Conservation (phyloP, 257 asterid species). For the Gardenia jasminoides region DNA sequence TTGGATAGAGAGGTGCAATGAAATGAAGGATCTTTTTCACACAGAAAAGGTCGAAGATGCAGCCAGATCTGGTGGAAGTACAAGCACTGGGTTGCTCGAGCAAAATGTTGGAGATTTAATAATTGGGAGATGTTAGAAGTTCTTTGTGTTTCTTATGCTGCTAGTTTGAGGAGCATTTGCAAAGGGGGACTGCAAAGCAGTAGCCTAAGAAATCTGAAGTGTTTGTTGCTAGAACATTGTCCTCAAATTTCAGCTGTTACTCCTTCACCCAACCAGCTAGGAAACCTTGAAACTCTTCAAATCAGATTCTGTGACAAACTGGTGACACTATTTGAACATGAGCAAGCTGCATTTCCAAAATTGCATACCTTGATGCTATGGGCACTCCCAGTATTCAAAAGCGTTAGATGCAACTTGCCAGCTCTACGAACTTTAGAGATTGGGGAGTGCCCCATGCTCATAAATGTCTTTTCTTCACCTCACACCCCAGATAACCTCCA, state of each 20-base stretch:
- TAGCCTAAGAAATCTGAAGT: slow-evolving; percentile 28
- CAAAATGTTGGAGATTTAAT: slow-evolving; percentile 5
- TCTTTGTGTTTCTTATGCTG: slow-evolving; percentile 28
- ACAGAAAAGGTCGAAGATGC: slow-evolving; percentile 10
- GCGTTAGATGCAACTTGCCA: slow-evolving; percentile 14
- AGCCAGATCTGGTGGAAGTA: not conserved
- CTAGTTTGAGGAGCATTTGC: slow-evolving; percentile 17
- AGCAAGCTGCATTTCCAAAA: slow-evolving; percentile 17
- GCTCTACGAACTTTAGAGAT: slow-evolving; percentile 21
- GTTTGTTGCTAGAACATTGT: slow-evolving; percentile 40
- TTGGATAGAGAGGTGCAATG: slow-evolving; percentile 46
- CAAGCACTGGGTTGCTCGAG: not conserved
- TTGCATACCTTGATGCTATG: slow-evolving; percentile 29
- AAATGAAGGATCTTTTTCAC: slow-evolving; percentile 26
- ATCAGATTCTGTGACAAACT: slow-evolving; percentile 34
- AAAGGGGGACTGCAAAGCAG: not conserved
- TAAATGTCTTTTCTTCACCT: slow-evolving; percentile 9
- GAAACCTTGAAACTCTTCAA: slow-evolving; percentile 31
- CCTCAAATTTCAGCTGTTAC: slow-evolving; percentile 25
- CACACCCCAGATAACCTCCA: not conserved
- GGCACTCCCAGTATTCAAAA: slow-evolving; percentile 29
- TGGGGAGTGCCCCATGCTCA: slow-evolving; percentile 40
- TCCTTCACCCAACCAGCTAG: slow-evolving; percentile 22
- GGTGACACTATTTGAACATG: slow-evolving; percentile 17
- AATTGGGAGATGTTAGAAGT: slow-evolving; percentile 14